Base-by-base conservation (phyloP, 148 eudicot genomes). In the Polygonum maritimum region DNA sequence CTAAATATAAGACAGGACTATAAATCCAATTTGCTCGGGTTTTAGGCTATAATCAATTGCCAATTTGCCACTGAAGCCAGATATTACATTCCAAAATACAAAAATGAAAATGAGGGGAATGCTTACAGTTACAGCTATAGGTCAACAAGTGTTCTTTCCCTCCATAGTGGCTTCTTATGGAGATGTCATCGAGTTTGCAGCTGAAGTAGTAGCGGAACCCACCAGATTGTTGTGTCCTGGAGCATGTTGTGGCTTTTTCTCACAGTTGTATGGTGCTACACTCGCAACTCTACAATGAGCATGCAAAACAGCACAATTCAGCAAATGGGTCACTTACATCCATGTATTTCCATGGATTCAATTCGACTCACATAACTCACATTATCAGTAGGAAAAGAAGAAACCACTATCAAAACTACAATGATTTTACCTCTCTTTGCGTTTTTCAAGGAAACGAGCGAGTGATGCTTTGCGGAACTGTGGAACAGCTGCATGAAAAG, bases 401-500 rank as follows among this genome's bases (percentile, higher is more conserved):
- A 48, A 48, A 48, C 13, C 2, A 12, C 33, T 57, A 19, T 21
- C 12, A 57, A 57, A 33, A 8, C 12, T 7, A 57, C 8, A 2
- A 10, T 19, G 70, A 63, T 10, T 36, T 21, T 80, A 89, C 92
- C 92, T 87, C 71, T 89, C 89, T 75, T 87, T 89, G 54, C 92
- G 89, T 82, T 87, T 89, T 80, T 86, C 92, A 41, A 89, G 80
- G 78, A 87, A 89, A 39, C 90, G 82, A 69, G 87, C 88, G 80
- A 89, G 80, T 45, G 92, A 89, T 71, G 92, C 92, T 74, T 85
- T 87, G 70, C 90, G 87, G 35, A 84, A 80, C 80, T 87, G 92
- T 55, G 92, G 92, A 38, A 85, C 83, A 63, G 90, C 92, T 89
- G 90, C 81, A 80, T 67, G 44, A 77, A 80, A 26, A 41, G n/a